Conservation (phyloP, 148 eudicot species). For the Heliamphora exappendiculata region DNA sequence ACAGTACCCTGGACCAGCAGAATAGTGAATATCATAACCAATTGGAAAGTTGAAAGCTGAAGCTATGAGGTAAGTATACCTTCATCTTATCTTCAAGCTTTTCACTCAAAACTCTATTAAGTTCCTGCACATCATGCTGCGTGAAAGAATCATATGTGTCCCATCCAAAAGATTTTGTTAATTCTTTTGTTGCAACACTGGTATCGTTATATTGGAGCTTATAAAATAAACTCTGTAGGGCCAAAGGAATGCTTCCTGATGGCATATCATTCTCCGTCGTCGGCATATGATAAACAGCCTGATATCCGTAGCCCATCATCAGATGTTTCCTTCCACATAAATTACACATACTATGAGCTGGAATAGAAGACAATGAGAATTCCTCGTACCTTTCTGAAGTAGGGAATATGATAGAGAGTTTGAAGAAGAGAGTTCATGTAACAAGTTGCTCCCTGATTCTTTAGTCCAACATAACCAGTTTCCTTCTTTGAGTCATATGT, state of each 20-base stretch:
- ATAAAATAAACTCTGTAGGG: slow-evolving; percentile 93
- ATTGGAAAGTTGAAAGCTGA: neutral
- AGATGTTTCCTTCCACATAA: too few relatives aligned
- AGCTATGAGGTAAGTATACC: slow-evolving; percentile 31
- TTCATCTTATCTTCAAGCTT: slow-evolving; percentile 99
- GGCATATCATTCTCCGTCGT: slow-evolving; percentile 98
- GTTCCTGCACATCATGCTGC: slow-evolving; percentile 99
- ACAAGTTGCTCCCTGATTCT: slow-evolving; percentile 98
- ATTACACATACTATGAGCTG: too few relatives aligned
- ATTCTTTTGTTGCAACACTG: slow-evolving; percentile 91
- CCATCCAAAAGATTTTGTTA: slow-evolving; percentile 99
- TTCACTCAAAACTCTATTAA: slow-evolving; percentile 85
- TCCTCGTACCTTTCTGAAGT: slow-evolving; percentile 98
- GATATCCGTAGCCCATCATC: too few relatives aligned
- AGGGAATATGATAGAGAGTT: slow-evolving; percentile 86
- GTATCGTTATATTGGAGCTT: slow-evolving; percentile 88
- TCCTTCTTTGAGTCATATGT: slow-evolving; percentile 91
- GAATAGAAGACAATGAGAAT: too few relatives aligned
- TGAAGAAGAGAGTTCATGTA: slow-evolving; percentile 98
- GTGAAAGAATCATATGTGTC: slow-evolving; percentile 96
- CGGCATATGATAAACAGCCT: slow-evolving; percentile 99
- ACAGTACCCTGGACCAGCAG: slow-evolving; percentile 78
- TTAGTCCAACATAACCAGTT: slow-evolving; percentile 94
- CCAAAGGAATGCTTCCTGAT: slow-evolving; percentile 78
- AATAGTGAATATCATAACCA: slow-evolving; percentile 10